Base-by-base conservation (phyloP, 257 asterid genomes). In the Apocynum venetum region DNA sequence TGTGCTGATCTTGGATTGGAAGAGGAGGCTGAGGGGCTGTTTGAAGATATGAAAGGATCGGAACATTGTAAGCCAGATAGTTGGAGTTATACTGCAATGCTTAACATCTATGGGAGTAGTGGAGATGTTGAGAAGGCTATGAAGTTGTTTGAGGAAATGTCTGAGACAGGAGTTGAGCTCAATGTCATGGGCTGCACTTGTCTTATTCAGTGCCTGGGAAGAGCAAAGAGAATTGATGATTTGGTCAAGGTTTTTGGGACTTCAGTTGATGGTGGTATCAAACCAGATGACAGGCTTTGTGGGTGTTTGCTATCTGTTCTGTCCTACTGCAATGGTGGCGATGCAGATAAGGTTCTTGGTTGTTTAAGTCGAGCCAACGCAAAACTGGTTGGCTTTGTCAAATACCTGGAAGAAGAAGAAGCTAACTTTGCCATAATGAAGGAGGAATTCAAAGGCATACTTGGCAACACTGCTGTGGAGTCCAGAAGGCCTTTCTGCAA, bases 181-280 rank as follows among this genome's bases (percentile, higher is more conserved):
- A 93, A 93, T 78, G 94, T 96, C 14, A 95, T 95, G 99, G 99
- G 99, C 55, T 89, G 92, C 80, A 95, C 99, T 78, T 91, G 98
- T 78, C 81, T 95, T 88, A 85, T 95, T 70, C 99, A 90, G 67
- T 90, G 99, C 72, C 83, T 95, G 59, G 99, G 99, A 2, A 87
- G 91, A 55, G 94, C 94, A 0, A 88, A 82, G 82, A 91, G 83
- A 73, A 88, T 91, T 19, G 93, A 93, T 52, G 97, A 93, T 82
- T 77, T 95, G 78, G 98, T 88, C 25, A 78, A 64, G 60, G 97
- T 95, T 44, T 95, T 91, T 61, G 81, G 90, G 25, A 57, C 75
- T 41, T 83, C 97, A 3, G 47, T 89, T 1, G 80, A 83, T 12
- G 77, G 84, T 44, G 99, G 99, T 4, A 90, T 95, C n/a, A 89